These are phyloP conservation scores for Pulveroboletus sp. DNA, from an alignment of 768 basidiomycete genomes.

Conservation along the genomic window DNA sequence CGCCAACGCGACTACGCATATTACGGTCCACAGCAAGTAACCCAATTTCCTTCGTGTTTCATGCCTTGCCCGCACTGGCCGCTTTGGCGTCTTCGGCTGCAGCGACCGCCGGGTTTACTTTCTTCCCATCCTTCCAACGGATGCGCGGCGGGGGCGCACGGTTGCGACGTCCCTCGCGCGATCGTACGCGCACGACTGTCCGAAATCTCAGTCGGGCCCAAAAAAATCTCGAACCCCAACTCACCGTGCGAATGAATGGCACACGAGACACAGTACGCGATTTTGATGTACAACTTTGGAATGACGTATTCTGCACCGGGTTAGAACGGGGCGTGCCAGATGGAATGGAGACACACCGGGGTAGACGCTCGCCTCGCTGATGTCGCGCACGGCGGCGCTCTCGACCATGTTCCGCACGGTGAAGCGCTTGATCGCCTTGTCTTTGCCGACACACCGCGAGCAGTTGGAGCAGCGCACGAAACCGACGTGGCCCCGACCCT, in stretches of 20 bases:
- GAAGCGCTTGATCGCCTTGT: slow-evolving; percentile 99
- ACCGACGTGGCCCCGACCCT: slow-evolving; percentile 93
- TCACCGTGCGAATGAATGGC: slow-evolving; percentile 98
- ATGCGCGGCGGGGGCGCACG: slow-evolving; percentile 94
- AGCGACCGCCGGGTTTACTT: slow-evolving; percentile 92
- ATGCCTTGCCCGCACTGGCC: slow-evolving; percentile 49
- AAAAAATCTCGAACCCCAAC: slow-evolving; percentile 22
- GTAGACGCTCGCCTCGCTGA: slow-evolving; percentile 95
- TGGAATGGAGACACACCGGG: slow-evolving; percentile 56
- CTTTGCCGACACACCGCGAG: slow-evolving; percentile 95
- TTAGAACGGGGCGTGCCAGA: no score
- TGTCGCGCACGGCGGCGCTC: slow-evolving; percentile 95
- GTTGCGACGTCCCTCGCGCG: slow-evolving; percentile 92
- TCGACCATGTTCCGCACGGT: slow-evolving; percentile 99
- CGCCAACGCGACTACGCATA: no score
- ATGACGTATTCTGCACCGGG: slow-evolving; percentile 81
- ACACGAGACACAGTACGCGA: slow-evolving; percentile 97
- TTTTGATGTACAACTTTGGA: slow-evolving; percentile 98
- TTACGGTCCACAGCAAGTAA: neutral
- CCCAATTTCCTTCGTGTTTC: slow-evolving; percentile 18
- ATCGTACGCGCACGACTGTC: slow-evolving; percentile 94
- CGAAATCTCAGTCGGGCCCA: neutral
- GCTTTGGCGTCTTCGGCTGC: slow-evolving; percentile 88
- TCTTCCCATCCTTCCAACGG: slow-evolving; percentile 94
- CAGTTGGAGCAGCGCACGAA: slow-evolving; percentile 99